Conservation (phyloP, 78 protist genomes). For the Protostelium mycophagum region DNA sequence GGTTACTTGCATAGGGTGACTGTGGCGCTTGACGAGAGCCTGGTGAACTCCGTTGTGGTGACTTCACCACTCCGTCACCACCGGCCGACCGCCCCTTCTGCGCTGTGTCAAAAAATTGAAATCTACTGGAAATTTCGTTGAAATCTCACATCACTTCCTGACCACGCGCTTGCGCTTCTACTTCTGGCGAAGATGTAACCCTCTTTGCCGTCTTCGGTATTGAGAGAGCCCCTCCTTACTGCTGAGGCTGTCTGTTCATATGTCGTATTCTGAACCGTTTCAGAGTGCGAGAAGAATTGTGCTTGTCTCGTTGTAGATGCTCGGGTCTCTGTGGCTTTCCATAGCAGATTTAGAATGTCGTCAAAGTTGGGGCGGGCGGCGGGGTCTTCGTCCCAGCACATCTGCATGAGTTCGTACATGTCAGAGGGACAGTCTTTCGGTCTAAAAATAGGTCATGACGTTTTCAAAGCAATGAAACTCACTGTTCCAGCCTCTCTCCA, state of each 20-base stretch:
- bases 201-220: not conserved
- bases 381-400: not conserved
- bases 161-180: not conserved
- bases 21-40: too few relatives aligned
- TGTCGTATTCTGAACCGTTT: not conserved
- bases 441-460: not conserved
- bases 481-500: not conserved
- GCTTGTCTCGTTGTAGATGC: not conserved
- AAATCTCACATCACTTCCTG: not conserved
- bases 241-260: not conserved
- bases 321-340: not conserved
- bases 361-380: not conserved
- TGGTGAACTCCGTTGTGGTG: too few relatives aligned
- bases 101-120: too few relatives aligned
- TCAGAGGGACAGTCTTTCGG: not conserved
- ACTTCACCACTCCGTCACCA: not conserved
- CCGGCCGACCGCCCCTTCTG: too few relatives aligned
- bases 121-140: too few relatives aligned
- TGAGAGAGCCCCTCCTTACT: not conserved
- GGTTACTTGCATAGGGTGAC: too few relatives aligned
- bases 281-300: not conserved
- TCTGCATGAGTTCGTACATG: not conserved
- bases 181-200: not conserved
- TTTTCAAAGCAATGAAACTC: not conserved
- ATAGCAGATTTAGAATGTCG: not conserved